phyloP scores from a whole-genome alignment of 148 eudicot genomes.

The Heliosperma pusillum region DNA sequence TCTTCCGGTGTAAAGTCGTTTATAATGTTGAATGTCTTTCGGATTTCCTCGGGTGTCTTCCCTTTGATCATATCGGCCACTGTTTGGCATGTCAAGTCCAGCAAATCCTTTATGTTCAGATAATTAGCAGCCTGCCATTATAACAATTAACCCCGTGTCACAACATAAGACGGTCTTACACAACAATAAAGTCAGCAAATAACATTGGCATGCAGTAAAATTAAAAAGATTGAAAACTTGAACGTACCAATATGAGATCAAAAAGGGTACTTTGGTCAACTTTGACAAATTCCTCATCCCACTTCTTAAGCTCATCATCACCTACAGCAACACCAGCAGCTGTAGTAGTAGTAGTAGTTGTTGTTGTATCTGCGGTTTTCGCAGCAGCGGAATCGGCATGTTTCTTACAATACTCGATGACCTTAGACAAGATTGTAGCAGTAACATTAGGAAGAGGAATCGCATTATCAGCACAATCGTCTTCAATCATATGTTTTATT shows the following conservation, averaged over 20 bases:
- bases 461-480: conserved; percentile 33
- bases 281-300: conserved; percentile 48
- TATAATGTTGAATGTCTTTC: conserved; percentile 59
- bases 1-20: conserved; percentile 58
- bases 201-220: too few species aligned
- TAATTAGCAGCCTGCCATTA: conserved; percentile 54
- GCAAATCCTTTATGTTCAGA: conserved; percentile 51
- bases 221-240: too few species aligned
- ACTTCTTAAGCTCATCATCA: conserved; percentile 35
- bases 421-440: conserved; percentile 32
- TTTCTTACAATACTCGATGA: too few species aligned
- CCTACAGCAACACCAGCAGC: too few species aligned
- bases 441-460: conserved; percentile 50
- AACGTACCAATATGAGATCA: conserved; percentile 49
- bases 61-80: too few species aligned
- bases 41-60: too few species aligned
- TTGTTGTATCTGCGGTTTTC: background rate
- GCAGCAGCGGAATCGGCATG: conserved; percentile 33
- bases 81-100: too few species aligned
- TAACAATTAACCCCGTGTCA: background rate
- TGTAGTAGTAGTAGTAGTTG: too few species aligned
- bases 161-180: too few species aligned
- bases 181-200: too few species aligned
- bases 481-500: too few species aligned
- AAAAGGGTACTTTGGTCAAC: conserved; percentile 52